Conservation (phyloP, 345 rosid genomes). For the Lenwebbia sp. region DNA sequence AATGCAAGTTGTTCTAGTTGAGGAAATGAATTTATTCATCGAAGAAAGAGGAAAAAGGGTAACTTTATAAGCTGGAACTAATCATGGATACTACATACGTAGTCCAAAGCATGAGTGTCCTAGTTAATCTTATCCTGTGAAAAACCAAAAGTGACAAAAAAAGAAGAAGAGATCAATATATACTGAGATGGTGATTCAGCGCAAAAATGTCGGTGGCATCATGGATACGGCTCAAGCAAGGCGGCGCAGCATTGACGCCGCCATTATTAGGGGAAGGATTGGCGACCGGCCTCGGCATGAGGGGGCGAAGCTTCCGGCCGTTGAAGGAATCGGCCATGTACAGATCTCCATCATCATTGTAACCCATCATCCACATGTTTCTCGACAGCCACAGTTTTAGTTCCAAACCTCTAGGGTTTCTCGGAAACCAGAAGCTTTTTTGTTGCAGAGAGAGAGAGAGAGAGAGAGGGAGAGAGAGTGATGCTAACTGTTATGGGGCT, state of each 20-base stretch:
- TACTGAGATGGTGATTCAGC: slow-evolving; percentile 54
- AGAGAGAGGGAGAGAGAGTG: background rate
- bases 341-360: slow-evolving; percentile 55
- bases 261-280: slow-evolving; percentile 12
- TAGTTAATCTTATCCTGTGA: background rate
- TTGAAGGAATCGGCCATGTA: slow-evolving; percentile 46
- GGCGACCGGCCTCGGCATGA: slow-evolving; percentile 59
- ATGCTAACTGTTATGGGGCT: background rate
- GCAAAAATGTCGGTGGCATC: slow-evolving; percentile 38
- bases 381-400: background rate
- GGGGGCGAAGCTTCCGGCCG: slow-evolving; percentile 68
- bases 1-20: background rate
- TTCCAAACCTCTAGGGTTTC: background rate
- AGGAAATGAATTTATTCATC: background rate
- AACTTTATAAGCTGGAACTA: background rate
- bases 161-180: slow-evolving; percentile 1
- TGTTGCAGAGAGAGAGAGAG: background rate
- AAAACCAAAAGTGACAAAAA: background rate
- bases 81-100: background rate
- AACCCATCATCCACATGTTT: slow-evolving; percentile 90
- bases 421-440: background rate
- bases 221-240: slow-evolving; percentile 21
- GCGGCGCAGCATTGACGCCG: slow-evolving; percentile 3
- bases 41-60: background rate
- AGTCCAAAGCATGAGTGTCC: background rate